Evolutionary conservation across 2,329 filamentous ascomycete genomes (phyloP), one percentile per base, ranked within the genome.

Genomic region (Talaromyces marneffei): DNA sequence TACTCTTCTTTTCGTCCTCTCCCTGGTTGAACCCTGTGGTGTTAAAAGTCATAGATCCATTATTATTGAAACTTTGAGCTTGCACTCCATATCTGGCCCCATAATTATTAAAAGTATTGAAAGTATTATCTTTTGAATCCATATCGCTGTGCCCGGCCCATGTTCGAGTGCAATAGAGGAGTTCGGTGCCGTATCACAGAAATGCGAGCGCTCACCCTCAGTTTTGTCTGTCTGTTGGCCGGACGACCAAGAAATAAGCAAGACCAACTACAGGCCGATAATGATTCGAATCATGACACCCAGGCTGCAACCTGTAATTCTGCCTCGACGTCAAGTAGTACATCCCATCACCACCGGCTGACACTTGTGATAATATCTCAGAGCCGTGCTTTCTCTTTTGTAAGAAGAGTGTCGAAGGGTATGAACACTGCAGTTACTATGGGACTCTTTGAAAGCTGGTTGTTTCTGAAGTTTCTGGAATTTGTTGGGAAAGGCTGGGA

Each of bases 241-340:
- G n/a, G n/a, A n/a, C n/a, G n/a, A n/a, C n/a, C n/a, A n/a, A n/a
- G n/a, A n/a, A n/a, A n/a, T n/a, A n/a, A n/a, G n/a, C n/a, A n/a
- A n/a, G n/a, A n/a, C n/a, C n/a, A n/a, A n/a, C n/a, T n/a, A n/a
- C n/a, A n/a, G n/a, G n/a, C n/a, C n/a, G n/a, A n/a, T n/a, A n/a
- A n/a, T n/a, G n/a, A n/a, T n/a, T n/a, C n/a, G n/a, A n/a, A n/a
- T n/a, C n/a, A n/a, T n/a, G n/a, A n/a, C n/a, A n/a, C n/a, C n/a
- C n/a, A n/a, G n/a, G n/a, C n/a, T n/a, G n/a, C n/a, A n/a, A n/a
- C n/a, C n/a, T n/a, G n/a, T n/a, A n/a, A n/a, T n/a, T n/a, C n/a
- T n/a, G n/a, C n/a, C 69, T 20, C 65, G 16, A n/a, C 25, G 29
- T 23, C 25, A 50, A 18, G 4, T n/a, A 40, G 25, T 25, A 31